Base-by-base conservation (phyloP, 768 basidiomycete genomes). In the Podaxis sp. region DNA sequence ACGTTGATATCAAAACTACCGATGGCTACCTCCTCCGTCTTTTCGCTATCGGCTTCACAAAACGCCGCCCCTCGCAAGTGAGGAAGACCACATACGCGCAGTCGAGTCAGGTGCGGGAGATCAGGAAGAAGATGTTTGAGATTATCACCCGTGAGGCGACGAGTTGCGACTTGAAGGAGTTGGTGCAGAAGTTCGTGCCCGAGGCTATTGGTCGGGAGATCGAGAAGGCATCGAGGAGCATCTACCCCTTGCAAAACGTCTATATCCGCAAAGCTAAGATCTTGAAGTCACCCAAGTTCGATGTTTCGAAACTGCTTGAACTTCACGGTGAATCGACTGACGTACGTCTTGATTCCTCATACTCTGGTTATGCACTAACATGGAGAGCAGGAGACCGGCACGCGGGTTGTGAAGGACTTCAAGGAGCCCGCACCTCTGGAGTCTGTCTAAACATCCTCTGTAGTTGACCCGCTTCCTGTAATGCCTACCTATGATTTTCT, bases 241-340 rank as follows among this genome's bases (percentile, higher is more conserved):
- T 98, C 80, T 99, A 95, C 82, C 97, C 97, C 68, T 79, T 99
- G 72, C 95, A 98, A 83, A 98, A 98, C 76, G 95, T 98, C 72
- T 96, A 95, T 80, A 85, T 98, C 71, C 91, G 97, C 79, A 98
- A 99, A 83, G 95, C 91, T 68, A 99, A 99, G 85, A 98, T 99
- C 73, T 82, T 99, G 71, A 98, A 98, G 80, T 82, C 95, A 64
- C 97, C 97, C 65, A 97, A 96, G 76, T 95, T 96, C 74, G 95
- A 97, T 75, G 82, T 94, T 59, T 87, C 90, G 65, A 98, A 98
- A 80, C 82, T 98, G 54, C 85, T 98, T 65, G 97, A 99, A 76
- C 86, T 96, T 61, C 97, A 98, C 75, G 94, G 95, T 64, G 95
- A 97, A 76, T 87, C 91, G 67, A 91, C 88, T 69, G 93, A 96